A percentile compares a stretch with the other conserved stretches of the same genome.
Evolutionary conservation across 2,329 filamentous ascomycete genomes (phyloP).

Genomic region (Rhynchosporium graminicola): DNA sequence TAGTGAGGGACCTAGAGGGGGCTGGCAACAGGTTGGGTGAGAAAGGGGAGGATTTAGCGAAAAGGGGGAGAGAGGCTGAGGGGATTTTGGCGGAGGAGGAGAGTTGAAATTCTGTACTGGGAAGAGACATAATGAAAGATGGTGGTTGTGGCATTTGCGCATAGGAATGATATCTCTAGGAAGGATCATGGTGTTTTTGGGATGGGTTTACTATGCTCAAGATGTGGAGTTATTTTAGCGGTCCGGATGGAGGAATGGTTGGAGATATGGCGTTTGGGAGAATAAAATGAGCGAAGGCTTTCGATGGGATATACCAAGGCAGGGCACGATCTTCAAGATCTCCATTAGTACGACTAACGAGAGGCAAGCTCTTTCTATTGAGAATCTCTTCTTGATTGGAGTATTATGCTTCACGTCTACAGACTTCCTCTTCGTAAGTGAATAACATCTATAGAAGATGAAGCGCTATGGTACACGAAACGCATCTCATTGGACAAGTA

Average conservation of each 20-base stretch:
- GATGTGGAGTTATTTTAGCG: neutral
- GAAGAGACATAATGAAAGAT: no score
- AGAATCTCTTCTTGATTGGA: no score
- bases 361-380: neutral
- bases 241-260: neutral
- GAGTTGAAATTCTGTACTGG: neutral
- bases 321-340: neutral
- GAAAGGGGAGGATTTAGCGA: constrained; percentile 27
- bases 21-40: constrained; percentile 43
- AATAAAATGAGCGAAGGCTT: neutral
- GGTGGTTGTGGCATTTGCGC: no score
- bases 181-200: no score
- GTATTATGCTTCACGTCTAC: no score
- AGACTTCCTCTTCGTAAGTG: no score
- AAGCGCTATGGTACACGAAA: no score
- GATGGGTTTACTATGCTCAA: no score
- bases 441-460: no score
- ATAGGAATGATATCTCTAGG: no score
- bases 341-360: neutral
- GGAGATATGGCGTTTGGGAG: neutral
- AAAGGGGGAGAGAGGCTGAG: constrained; percentile 28
- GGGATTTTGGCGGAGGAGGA: constrained; percentile 13
- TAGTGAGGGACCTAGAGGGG: constrained; percentile 55
- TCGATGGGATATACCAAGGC: constrained; percentile 2
- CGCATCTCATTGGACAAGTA: no score